Conservation (phyloP, 1,284 basidiomycete genomes). For the Phlebopus sp. region DNA sequence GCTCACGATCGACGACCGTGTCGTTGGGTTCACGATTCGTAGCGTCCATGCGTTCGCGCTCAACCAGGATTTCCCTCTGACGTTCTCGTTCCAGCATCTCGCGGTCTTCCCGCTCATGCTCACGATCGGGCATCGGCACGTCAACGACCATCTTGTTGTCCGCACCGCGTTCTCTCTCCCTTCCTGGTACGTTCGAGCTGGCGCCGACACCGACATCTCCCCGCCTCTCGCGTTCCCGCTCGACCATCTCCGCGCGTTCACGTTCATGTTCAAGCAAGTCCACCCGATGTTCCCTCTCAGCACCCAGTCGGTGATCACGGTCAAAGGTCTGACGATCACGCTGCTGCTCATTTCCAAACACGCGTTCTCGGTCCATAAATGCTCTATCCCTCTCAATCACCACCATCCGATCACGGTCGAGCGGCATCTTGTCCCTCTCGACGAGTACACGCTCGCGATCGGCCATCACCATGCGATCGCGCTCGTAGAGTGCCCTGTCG, state of each 20-base stretch:
- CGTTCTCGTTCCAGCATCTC: conserved; percentile 16
- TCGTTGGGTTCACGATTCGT: conserved; percentile 28
- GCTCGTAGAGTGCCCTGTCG: conserved; percentile 19
- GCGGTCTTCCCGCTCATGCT: conserved; percentile 25
- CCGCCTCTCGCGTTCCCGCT: conserved; percentile 22
- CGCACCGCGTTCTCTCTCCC: conserved; percentile 22
- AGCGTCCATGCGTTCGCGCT: conserved; percentile 19
- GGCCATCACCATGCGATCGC: conserved; percentile 1
- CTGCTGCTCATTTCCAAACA: too few species aligned
- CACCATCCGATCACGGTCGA: too few species aligned
- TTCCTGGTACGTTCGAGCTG: conserved; percentile 9
- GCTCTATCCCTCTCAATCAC: too few species aligned
- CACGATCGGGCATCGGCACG: conserved; percentile 14
- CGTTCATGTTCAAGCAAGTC: conserved; percentile 29
- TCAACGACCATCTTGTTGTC: conserved; percentile 23
- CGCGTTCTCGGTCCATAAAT: too few species aligned
- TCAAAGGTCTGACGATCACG: too few species aligned
- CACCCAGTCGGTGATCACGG: not conserved
- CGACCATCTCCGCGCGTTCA: conserved; percentile 24
- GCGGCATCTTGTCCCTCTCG: too few species aligned
- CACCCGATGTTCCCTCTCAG: conserved; percentile 19
- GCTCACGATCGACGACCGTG: too few species aligned
- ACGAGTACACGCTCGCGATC: too few species aligned
- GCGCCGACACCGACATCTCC: conserved; percentile 10
- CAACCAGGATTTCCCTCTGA: conserved; percentile 13